Evolutionary conservation across 345 rosid genomes (phyloP), one percentile per base, ranked within the genome.

Genomic region (Melaleuca quinquenervia): DNA sequence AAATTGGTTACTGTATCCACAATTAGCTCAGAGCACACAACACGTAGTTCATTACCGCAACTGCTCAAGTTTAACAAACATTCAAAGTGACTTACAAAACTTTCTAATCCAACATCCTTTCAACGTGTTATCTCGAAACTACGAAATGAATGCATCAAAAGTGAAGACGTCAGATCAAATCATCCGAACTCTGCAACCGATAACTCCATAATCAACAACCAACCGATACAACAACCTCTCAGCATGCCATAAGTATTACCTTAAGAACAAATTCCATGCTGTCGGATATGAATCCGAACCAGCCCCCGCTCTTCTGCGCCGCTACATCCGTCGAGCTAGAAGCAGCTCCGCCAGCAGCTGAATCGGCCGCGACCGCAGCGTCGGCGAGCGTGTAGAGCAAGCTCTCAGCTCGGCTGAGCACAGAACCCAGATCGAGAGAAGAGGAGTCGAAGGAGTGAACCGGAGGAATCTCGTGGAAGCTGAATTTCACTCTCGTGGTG

Each of bases 231-330:
- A 29, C 32, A n/a, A 52, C 29, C 11, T 52, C 60, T 12, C 10
- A 32, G 78, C 78, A 70, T 11, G 48, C 48, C 78, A 9, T 4
- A 2, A 70, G 24, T 41, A 70, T 74, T 86, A 95, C 99, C 96
- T 96, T 97, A 70, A 96, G 98, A 48, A 96, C 98, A 82, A 92
- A 82, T 85, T 97, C 99, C 99, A 96, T 96, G 24, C 88, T 89
- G 22, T 97, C 98, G 14, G 99, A 92, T 88, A 97, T 95, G 58
- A 96, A 96, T 14, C 96, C 96, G 85, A 97, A 96, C 98, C 98
- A 97, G 12, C 98, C 96, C 14, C 98, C 96, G 85, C 75, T 94
- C 92, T 95, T 97, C 88, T 94, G 98, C 18, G 87, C 91, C 49
- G 91, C 89, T 10, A 89, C 88, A 70, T 93, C 98, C 74, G 92